Conservation (phyloP, 2,329 filamentous ascomycete genomes). For the Trichoderma simmonsii region DNA sequence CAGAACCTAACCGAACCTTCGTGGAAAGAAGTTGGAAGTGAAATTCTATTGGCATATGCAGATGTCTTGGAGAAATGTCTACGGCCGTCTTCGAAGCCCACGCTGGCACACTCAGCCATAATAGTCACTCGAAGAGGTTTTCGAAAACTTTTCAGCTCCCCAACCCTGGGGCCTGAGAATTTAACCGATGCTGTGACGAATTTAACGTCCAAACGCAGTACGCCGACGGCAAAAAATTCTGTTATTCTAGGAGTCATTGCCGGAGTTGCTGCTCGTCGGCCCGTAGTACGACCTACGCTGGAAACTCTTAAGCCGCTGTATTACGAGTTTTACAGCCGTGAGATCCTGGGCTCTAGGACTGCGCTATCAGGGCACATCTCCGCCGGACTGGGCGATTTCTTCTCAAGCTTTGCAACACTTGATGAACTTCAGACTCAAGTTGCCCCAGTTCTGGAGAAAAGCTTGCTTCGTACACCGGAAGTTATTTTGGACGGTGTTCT, state of each 20-base stretch:
- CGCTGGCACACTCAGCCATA: constrained; percentile 69
- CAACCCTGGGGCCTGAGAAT: constrained; percentile 54
- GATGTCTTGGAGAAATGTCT: constrained; percentile 76
- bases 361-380: constrained; percentile 69
- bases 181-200: constrained; percentile 61
- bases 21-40: constrained; percentile 63
- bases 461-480: constrained; percentile 83
- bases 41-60: constrained; percentile 67
- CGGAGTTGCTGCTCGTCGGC: constrained; percentile 75
- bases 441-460: constrained; percentile 81
- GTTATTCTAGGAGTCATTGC: constrained; percentile 81
- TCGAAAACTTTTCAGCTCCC: constrained; percentile 64
- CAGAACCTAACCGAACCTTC: constrained; percentile 63
- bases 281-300: constrained; percentile 59
- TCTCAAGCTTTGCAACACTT: constrained; percentile 66
- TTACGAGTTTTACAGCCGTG: constrained; percentile 79
- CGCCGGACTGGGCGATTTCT: constrained; percentile 76
- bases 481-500: constrained; percentile 79
- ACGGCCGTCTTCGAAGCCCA: constrained; percentile 58
- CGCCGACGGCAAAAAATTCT: constrained; percentile 67
- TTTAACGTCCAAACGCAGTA: constrained; percentile 65
- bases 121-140: constrained; percentile 77
- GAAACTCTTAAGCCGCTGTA: constrained; percentile 66
- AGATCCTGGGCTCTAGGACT: constrained; percentile 76
- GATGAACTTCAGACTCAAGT: constrained; percentile 75